These are phyloP conservation scores for Lathyrus sativus DNA, from an alignment of 306 rosid genomes.

Conservation along the genomic window DNA sequence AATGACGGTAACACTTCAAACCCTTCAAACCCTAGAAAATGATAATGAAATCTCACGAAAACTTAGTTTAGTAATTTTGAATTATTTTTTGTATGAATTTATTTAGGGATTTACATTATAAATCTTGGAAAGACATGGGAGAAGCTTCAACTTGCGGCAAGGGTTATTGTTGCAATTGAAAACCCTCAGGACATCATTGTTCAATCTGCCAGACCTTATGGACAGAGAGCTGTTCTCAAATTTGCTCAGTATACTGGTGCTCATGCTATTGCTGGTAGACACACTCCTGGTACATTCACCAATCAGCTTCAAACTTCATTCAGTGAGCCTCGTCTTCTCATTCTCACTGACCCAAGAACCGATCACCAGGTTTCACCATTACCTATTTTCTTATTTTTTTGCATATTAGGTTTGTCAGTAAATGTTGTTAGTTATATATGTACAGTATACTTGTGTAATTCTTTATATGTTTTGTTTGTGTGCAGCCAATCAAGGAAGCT, in stretches of 20 bases:
- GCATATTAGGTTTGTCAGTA: too few relatives aligned
- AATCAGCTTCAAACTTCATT: constrained; percentile 89
- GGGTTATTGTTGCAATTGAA: constrained; percentile 83
- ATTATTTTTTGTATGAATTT: background rate
- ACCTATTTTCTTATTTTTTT: background rate
- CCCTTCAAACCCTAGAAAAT: background rate
- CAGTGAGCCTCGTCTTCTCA: constrained; percentile 86
- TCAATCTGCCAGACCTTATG: constrained; percentile 82
- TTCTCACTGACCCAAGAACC: constrained; percentile 90
- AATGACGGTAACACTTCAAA: constrained; percentile 58
- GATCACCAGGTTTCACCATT: constrained; percentile 70
- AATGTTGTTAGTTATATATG: too few relatives aligned
- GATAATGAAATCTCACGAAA: background rate
- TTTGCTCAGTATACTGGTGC: constrained; percentile 85
- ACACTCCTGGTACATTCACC: constrained; percentile 88
- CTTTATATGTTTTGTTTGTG: background rate
- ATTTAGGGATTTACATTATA: constrained; percentile 71
- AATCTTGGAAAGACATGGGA: constrained; percentile 88
- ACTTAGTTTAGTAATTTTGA: too few relatives aligned
- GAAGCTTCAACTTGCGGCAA: constrained; percentile 77
- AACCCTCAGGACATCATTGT: constrained; percentile 81
- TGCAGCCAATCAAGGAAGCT: constrained; percentile 92
- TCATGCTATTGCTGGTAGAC: constrained; percentile 85
- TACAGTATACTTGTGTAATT: background rate
- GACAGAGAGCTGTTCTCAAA: constrained; percentile 82